These are phyloP conservation scores for Pterulicium gracile DNA, from an alignment of 1,284 basidiomycete species.

Conservation along the genomic window DNA sequence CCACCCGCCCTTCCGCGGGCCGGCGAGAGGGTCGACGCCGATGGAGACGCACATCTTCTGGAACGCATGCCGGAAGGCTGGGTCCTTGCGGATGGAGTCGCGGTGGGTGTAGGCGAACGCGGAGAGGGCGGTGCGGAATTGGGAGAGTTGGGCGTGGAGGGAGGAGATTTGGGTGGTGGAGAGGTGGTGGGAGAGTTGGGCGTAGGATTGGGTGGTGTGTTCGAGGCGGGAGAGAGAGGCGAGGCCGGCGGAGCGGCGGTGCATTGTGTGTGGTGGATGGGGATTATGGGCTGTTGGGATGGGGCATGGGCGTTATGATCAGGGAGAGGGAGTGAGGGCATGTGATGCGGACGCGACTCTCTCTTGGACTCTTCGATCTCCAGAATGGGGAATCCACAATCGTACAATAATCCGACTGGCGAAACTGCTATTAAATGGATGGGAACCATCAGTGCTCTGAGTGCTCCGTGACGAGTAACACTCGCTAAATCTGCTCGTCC, in stretches of 20 bases:
- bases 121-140: slow-evolving; percentile 76
- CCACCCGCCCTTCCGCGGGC: slow-evolving; percentile 79
- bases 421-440: too few species aligned
- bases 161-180: slow-evolving; percentile 68
- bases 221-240: slow-evolving; percentile 69
- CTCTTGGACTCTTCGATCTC: too few species aligned
- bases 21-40: slow-evolving; percentile 90
- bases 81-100: slow-evolving; percentile 77
- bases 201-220: slow-evolving; percentile 67
- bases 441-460: too few species aligned
- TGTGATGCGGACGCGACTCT: too few species aligned
- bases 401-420: too few species aligned
- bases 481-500: too few species aligned
- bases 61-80: slow-evolving; percentile 85
- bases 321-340: too few species aligned
- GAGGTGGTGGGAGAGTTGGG: slow-evolving; percentile 70
- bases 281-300: too few species aligned
- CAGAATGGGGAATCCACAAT: too few species aligned
- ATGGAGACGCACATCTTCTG: slow-evolving; percentile 94
- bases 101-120: slow-evolving; percentile 81
- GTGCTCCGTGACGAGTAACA: too few species aligned
- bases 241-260: slow-evolving; percentile 61
- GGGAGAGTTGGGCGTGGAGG: slow-evolving; percentile 73
- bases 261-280: slow-evolving; percentile 40
- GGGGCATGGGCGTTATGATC: too few species aligned